Evolutionary conservation across 208 protist genomes (phyloP).

Genomic region (Crithidia brevicula): DNA sequence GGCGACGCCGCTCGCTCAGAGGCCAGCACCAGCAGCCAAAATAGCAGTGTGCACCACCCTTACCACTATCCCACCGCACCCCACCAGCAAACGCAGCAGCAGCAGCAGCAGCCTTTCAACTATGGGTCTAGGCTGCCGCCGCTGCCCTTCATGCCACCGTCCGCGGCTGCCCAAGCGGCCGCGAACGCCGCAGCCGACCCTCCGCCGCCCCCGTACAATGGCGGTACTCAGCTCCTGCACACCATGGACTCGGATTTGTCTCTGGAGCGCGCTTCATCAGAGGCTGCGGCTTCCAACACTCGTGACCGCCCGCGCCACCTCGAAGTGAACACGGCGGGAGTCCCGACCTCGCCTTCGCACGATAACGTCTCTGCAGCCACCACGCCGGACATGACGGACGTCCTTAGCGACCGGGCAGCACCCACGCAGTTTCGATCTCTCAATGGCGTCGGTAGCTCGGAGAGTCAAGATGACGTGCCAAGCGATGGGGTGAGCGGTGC

Average conservation of each 20-base stretch:
- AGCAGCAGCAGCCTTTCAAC: not conserved
- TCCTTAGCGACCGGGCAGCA: slow-evolving; percentile 1
- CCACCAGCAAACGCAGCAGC: not conserved
- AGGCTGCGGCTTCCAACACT: not conserved
- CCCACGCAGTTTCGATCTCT: not conserved
- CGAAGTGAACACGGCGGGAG: not conserved
- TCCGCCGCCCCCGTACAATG: not conserved
- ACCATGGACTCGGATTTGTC: not conserved
- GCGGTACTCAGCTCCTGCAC: not conserved
- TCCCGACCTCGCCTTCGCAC: not conserved
- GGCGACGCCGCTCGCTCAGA: not conserved
- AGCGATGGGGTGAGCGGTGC: no score
- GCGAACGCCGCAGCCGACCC: not conserved
- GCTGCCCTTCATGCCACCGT: slow-evolving; percentile 8
- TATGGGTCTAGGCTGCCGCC: not conserved
- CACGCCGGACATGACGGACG: not conserved
- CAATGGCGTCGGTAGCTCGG: not conserved
- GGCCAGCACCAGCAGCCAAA: slow-evolving; percentile 10
- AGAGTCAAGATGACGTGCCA: not conserved
- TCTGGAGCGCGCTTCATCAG: not conserved
- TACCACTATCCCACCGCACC: not conserved
- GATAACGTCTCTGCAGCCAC: not conserved
- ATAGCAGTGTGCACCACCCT: not conserved
- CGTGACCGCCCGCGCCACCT: not conserved
- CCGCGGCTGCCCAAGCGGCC: not conserved